These are phyloP conservation scores for Podila epicladia DNA, from an alignment of 192 early-diverging fungal genomes.

Conservation along the genomic window DNA sequence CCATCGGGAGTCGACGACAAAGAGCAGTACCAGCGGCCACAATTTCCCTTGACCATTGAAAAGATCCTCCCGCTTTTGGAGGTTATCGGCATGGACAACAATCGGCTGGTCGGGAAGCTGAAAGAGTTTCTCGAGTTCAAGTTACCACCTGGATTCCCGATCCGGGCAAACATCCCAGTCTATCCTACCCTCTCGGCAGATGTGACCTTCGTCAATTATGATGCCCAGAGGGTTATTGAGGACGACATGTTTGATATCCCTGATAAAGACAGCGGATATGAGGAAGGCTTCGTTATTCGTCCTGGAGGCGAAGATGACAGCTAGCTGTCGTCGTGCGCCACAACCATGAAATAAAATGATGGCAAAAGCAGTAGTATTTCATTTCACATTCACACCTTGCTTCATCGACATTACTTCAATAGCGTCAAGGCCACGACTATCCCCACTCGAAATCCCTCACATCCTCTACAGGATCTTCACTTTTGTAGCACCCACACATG, in stretches of 20 bases:
- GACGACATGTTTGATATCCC: slow-evolving; percentile 37
- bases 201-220: slow-evolving; percentile 51
- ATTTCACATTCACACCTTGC: too few relatives aligned
- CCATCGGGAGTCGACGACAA: neutral
- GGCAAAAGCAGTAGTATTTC: neutral
- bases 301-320: slow-evolving; percentile 36
- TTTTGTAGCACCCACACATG: too few relatives aligned
- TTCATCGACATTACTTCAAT: too few relatives aligned
- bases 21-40: neutral
- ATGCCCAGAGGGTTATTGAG: slow-evolving; percentile 33
- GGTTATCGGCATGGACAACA: slow-evolving; percentile 51
- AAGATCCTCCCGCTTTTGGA: slow-evolving; percentile 44
- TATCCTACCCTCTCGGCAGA: slow-evolving; percentile 43
- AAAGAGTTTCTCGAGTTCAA: slow-evolving; percentile 48
- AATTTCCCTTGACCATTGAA: slow-evolving; percentile 48
- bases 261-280: slow-evolving; percentile 16
- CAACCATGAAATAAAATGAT: neutral
- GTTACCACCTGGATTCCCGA: slow-evolving; percentile 42
- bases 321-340: neutral
- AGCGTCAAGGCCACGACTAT: too few relatives aligned
- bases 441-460: too few relatives aligned
- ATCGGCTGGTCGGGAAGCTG: slow-evolving; percentile 46
- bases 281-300: slow-evolving; percentile 38
- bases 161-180: slow-evolving; percentile 47
- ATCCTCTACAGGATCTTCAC: too few relatives aligned